phyloP scores from a whole-genome alignment of 306 rosid species.

The Prunus armeniaca region DNA sequence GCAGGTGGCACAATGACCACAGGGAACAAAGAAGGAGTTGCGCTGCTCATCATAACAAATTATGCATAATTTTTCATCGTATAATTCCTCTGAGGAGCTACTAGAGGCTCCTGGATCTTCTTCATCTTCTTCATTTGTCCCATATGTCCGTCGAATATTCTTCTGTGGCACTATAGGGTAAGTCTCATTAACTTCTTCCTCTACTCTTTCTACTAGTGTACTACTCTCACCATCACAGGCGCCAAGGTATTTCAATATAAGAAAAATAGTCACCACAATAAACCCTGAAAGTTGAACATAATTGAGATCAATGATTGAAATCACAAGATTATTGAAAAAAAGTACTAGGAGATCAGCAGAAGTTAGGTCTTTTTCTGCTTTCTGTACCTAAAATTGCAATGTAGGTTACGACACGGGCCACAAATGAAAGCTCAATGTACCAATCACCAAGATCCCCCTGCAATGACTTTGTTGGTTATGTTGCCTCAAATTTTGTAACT shows the following conservation, averaged over 20 bases:
- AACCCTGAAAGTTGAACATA: conserved; percentile 36
- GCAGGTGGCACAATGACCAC: conserved; percentile 81
- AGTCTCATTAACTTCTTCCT: conserved; percentile 40
- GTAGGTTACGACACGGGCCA: conserved; percentile 48
- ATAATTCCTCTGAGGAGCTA: conserved; percentile 62
- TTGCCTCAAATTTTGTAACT: not conserved
- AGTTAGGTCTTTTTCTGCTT: not conserved
- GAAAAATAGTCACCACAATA: conserved; percentile 22
- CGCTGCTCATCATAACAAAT: conserved; percentile 72
- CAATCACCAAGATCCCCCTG: conserved; percentile 44
- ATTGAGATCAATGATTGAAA: conserved; percentile 10
- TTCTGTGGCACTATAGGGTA: conserved; percentile 48
- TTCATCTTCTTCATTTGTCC: conserved; percentile 51
- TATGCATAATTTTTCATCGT: conserved; percentile 60
- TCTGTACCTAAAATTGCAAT: conserved; percentile 53
- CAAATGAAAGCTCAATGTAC: conserved; percentile 44
- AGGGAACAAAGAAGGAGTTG: conserved; percentile 70
- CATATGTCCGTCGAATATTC: conserved; percentile 23
- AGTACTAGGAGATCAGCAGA: not conserved
- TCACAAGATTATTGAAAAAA: not conserved
- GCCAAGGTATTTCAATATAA: conserved; percentile 52
- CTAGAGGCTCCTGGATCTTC: conserved; percentile 47
- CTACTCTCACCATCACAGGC: conserved; percentile 26
- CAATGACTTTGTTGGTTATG: conserved; percentile 16
- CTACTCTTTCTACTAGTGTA: not conserved